Base-by-base conservation (phyloP, 495 filamentous ascomycete genomes). In the Hypoxylon fragiforme region DNA sequence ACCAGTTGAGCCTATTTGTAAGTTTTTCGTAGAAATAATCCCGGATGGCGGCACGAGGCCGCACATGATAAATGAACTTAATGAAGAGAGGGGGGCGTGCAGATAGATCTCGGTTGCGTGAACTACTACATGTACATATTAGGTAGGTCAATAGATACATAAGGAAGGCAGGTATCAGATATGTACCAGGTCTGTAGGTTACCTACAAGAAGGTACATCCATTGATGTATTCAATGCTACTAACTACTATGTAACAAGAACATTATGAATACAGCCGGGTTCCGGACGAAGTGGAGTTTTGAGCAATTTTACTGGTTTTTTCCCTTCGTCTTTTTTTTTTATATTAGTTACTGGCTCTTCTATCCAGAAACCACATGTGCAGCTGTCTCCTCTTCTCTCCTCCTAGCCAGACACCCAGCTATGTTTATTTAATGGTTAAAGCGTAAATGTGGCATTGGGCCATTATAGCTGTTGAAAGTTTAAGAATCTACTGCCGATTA, bases 241-340 rank as follows among this genome's bases (percentile, higher is more conserved):
- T n/a, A n/a, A n/a, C n/a, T n/a, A n/a, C n/a, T n/a, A n/a, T n/a
- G n/a, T n/a, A n/a, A n/a, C n/a, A n/a, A n/a, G 56, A 51, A 47
- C 44, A 56, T 56, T 56, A 56, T 42, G 53, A 62, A 62, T 63
- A 63, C 54, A 58, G 49, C 54, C 60, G 60, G 54, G 58, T 62
- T 62, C 53, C 53, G 57, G 49, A 47, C 31, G 47, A 57, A 57
- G 48, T 57, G 59, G 59, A 56, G 50, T 24, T 43, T 39, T 31
- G 52, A 7, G 32, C 24, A 16, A 13, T 51, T 46, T 22, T 45
- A 20, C 40, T 30, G 38, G 21, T 45, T 18, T 48, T 15, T 37
- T 38, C 4, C 19, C 36, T 12, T 54, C 41, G 38, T 59, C 32
- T 19, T 44, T 51, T 30, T 31, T 40, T 18, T 34, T 42, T 45